Conservation (phyloP, 148 eudicot genomes). For the Amaranthus hypochondriacus region DNA sequence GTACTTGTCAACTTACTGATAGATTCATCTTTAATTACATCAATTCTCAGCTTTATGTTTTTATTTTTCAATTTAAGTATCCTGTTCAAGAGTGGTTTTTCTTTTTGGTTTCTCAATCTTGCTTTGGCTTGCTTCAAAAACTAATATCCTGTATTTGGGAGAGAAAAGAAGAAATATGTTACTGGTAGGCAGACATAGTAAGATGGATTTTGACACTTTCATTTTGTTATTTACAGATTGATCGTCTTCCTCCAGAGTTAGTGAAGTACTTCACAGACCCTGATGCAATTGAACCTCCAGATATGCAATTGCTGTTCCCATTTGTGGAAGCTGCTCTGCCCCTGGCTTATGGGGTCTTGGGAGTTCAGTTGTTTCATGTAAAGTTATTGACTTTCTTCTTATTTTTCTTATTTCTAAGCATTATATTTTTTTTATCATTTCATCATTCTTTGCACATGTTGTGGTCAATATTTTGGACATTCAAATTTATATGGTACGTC, state of each 20-base stretch:
- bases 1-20: background rate
- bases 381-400: conserved; percentile 21
- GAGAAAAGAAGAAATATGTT: background rate
- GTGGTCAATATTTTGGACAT: background rate
- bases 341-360: conserved; percentile 89
- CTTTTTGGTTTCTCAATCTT: background rate
- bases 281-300: conserved; percentile 90
- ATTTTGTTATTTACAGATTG: conserved; percentile 48
- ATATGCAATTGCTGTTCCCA: conserved; percentile 81
- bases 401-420: background rate
- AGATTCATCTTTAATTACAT: background rate
- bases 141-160: background rate
- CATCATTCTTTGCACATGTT: background rate
- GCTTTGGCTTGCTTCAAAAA: background rate
- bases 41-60: background rate
- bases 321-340: conserved; percentile 98
- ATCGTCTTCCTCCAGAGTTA: conserved; percentile 95
- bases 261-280: conserved; percentile 98
- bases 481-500: background rate
- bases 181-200: background rate
- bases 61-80: background rate
- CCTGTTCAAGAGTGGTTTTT: background rate
- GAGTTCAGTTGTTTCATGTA: conserved; percentile 94
- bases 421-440: background rate
- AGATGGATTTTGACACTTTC: background rate